Conservation (phyloP, 2,329 filamentous ascomycete species). For the Rutstroemia sp. region DNA sequence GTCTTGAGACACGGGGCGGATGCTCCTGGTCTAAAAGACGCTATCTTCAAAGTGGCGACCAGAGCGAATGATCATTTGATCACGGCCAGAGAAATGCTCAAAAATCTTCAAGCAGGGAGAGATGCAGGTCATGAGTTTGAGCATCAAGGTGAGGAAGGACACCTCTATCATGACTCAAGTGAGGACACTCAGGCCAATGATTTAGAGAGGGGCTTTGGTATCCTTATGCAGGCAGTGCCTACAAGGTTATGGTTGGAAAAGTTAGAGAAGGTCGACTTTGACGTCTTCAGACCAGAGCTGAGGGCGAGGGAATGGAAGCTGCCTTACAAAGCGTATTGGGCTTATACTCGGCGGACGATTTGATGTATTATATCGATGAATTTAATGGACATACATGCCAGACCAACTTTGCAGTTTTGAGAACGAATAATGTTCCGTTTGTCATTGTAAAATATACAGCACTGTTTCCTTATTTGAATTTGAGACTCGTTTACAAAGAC, state of each 20-base stretch:
- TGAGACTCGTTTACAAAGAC: too few relatives aligned
- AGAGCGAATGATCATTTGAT: constrained; percentile 93
- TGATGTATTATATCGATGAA: constrained; percentile 1
- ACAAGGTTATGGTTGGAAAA: constrained; percentile 72
- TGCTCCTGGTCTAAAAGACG: constrained; percentile 79
- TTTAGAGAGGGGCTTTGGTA: constrained; percentile 63
- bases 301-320: constrained; percentile 71
- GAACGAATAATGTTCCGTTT: too few relatives aligned
- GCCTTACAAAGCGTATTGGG: constrained; percentile 67
- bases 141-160: constrained; percentile 70
- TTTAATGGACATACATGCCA: background rate
- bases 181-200: constrained; percentile 39
- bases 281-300: constrained; percentile 62
- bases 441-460: too few relatives aligned
- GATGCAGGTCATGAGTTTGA: constrained; percentile 83
- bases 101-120: constrained; percentile 65
- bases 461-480: too few relatives aligned
- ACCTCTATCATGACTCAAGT: constrained; percentile 38
- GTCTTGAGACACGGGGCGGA: constrained; percentile 72
- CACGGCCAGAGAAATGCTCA: constrained; percentile 86
- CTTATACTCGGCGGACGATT: constrained; percentile 46
- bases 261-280: constrained; percentile 76
- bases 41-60: constrained; percentile 86
- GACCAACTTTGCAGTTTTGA: background rate
- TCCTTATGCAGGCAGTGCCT: constrained; percentile 72